Evolutionary conservation across 2,329 filamentous ascomycete genomes (phyloP), one percentile per base, ranked within the genome.

Genomic region (Sporothrix humicola): DNA sequence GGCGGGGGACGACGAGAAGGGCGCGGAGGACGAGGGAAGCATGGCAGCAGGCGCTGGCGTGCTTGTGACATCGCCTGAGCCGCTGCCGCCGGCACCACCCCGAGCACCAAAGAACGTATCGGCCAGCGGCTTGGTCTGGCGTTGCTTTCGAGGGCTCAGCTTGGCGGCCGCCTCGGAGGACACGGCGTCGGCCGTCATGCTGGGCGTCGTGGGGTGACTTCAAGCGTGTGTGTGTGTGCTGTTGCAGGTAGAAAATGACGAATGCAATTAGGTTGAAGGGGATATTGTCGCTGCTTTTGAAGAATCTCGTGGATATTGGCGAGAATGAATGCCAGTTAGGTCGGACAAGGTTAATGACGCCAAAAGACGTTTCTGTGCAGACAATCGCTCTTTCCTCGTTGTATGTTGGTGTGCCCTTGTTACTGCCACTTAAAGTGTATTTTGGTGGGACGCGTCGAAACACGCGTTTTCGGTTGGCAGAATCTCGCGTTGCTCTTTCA

Each of bases 1-100:
- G 56, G 92, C 94, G 9, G 95, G 94, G 23, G 94, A 97, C 0
- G 94, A 97, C 0, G 95, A 97, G 4, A 93, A 93, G 75, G 96
- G 90, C 58, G 88, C 87, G 69, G 92, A 90, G 3, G 85, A 84
- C 37, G 75, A 68, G 0, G 73, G 74, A 1, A 69, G 13, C 54
- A 42, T 58, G 3, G 76, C 77, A 1, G 76, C 77, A 1, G 76
- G 74, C 31, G 79, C 79, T 1, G 76, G 73, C 37, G 72, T 74
- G 37, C 37, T 69, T 3, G 78, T 78, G 23, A 80, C 77, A 20
- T 52, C 46, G n/a, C 81, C 81, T 74, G 81, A 82, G 66, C 79
- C 61, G 2, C 48, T 10, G 42, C 37, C 48, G 12, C 37, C 48
- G 12, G 42, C 54, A 6, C 54, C 52, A 7, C 56, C 69, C 12